Conservation (phyloP, 352 stramenopile genomes). For the Globisporangium nodosum region DNA sequence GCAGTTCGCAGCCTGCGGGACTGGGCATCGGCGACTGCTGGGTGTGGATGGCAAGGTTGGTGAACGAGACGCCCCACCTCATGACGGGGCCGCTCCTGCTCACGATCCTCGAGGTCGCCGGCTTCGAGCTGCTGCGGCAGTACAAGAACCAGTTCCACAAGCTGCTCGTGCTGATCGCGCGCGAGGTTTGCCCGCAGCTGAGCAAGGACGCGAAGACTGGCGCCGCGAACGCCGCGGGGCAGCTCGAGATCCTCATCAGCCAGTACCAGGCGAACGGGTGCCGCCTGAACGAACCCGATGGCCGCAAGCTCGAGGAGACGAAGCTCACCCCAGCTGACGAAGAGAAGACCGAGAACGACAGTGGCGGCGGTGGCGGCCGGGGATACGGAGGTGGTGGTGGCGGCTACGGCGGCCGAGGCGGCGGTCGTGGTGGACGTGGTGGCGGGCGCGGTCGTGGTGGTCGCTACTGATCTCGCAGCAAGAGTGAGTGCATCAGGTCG, state of each 20-base stretch:
- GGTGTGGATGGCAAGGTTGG: constrained; percentile 57
- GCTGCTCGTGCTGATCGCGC: constrained; percentile 57
- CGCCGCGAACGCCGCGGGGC: constrained; percentile 62
- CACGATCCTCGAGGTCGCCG: constrained; percentile 74
- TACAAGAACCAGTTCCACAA: constrained; percentile 84
- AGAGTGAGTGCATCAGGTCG: no score
- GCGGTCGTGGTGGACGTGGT: constrained; percentile 21
- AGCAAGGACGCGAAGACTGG: constrained; percentile 75
- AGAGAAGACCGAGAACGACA: constrained; percentile 49
- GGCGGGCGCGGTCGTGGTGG: constrained; percentile 1
- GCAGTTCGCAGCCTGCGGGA: constrained; percentile 40
- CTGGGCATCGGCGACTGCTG: constrained; percentile 66
- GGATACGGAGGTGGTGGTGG: constrained; percentile 12
- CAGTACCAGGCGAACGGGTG: constrained; percentile 66
- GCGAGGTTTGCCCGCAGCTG: constrained; percentile 52
- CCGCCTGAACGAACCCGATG: constrained; percentile 45
- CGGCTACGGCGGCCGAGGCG: constrained; percentile 13
- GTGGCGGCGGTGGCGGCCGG: constrained; percentile 17
- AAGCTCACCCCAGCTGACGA: constrained; percentile 59
- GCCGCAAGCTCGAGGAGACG: constrained; percentile 66
- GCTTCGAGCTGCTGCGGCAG: constrained; percentile 51
- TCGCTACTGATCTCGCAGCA: neutral
- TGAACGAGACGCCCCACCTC: constrained; percentile 65
- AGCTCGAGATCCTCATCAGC: constrained; percentile 68
- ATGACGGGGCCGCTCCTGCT: constrained; percentile 65